Conservation (phyloP, 768 basidiomycete genomes). For the Podaxis rugospora region DNA sequence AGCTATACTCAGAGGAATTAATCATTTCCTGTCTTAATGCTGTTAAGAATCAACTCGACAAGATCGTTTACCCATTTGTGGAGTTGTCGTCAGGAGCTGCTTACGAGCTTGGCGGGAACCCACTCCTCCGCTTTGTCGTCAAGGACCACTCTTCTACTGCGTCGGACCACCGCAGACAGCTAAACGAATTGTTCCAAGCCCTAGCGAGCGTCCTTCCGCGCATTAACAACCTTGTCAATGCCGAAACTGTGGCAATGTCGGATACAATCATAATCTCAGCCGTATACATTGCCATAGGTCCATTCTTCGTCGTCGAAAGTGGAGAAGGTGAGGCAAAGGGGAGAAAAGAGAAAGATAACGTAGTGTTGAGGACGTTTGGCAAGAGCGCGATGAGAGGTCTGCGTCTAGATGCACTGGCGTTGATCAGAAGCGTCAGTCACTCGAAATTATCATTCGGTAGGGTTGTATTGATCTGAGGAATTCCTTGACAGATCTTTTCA, state of each 20-base stretch:
- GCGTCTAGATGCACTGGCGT: constrained; percentile 73
- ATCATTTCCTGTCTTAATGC: constrained; percentile 74
- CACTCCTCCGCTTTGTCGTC: constrained; percentile 48
- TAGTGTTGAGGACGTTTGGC: constrained; percentile 65
- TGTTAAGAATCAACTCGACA: constrained; percentile 76
- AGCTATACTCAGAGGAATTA: constrained; percentile 94
- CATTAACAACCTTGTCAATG: constrained; percentile 69
- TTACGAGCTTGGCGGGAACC: constrained; percentile 34
- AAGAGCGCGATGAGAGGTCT: constrained; percentile 79
- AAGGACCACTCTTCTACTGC: constrained; percentile 36
- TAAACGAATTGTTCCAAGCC: constrained; percentile 65
- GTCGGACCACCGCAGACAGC: constrained; percentile 13
- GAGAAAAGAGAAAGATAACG: constrained; percentile 51
- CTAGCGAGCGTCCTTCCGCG: constrained; percentile 68
- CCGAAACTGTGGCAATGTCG: constrained; percentile 74
- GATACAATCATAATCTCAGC: constrained; percentile 90
- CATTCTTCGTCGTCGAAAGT: constrained; percentile 85
- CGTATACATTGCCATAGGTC: constrained; percentile 90
- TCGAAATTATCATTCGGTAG: not conserved
- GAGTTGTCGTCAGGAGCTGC: constrained; percentile 53
- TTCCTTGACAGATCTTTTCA: constrained; percentile 70
- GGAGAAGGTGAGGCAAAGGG: constrained; percentile 43
- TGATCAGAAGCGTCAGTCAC: constrained; percentile 79
- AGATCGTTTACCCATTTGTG: constrained; percentile 82
- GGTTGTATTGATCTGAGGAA: not conserved